Conservation (phyloP, 306 rosid genomes). For the Rubus parviflorus region DNA sequence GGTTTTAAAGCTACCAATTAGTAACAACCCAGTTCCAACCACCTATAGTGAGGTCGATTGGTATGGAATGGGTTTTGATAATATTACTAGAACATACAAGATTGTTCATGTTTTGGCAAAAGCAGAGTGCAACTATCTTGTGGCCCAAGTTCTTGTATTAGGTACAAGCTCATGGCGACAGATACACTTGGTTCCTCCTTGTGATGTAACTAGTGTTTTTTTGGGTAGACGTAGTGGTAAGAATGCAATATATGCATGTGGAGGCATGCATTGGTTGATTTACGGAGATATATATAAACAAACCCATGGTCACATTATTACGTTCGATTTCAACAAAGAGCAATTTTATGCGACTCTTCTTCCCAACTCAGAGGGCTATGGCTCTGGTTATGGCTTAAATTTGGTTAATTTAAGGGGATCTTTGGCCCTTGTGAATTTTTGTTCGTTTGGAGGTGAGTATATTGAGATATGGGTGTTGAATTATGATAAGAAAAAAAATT, state of each 20-base stretch:
- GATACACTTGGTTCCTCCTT: neutral
- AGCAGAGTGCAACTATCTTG: too few species aligned
- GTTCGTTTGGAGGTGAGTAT: too few species aligned
- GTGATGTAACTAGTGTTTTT: too few species aligned
- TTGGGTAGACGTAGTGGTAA: neutral
- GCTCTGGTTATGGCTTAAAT: neutral
- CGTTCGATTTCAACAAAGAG: neutral
- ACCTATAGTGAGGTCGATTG: too few species aligned
- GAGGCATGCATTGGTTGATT: neutral
- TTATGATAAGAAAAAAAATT: too few species aligned
- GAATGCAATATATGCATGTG: neutral
- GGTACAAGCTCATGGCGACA: neutral
- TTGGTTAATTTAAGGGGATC: neutral
- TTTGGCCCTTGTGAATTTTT: too few species aligned
- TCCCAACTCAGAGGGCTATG: neutral
- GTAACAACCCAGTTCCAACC: too few species aligned
- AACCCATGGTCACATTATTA: neutral
- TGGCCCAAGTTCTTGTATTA: neutral
- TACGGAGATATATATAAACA: too few species aligned
- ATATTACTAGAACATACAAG: neutral
- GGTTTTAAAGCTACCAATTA: too few species aligned
- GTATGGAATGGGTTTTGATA: neutral
- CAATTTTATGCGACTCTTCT: neutral
- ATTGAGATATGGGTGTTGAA: neutral
- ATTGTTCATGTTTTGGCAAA: neutral